Evolutionary conservation across 176 grass and related monocot species (phyloP), one percentile per base, ranked within the genome.

Genomic region (sorghum (Sorghum bicolor)): DNA sequence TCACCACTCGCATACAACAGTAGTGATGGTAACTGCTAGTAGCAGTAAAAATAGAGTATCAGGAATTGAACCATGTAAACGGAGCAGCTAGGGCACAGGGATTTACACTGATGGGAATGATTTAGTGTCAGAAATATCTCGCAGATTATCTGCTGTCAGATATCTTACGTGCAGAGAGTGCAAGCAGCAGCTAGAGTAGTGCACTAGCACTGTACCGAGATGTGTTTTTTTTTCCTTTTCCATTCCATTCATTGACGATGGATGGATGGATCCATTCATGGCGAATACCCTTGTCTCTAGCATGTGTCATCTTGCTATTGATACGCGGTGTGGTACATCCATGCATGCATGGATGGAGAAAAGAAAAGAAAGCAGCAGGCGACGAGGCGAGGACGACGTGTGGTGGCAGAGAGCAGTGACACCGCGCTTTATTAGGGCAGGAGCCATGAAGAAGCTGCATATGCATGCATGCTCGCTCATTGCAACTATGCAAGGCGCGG

Each of bases 251-350:
- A 86, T 90, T 77, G 64, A 87, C 68, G 61, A 57, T 57, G 1
- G 53, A 57, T 57, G 19, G 19, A 55, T 22, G 52, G 52, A 63
- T 13, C 25, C 25, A 63, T 63, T 63, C 60, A 63, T 63, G 60
- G 60, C 60, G 62, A 90, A 75, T 32, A 70, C 69, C 84, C 52
- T 87, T 90, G 89, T 90, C 89, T 90, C 50, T 87, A 75, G 89
- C 80, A 80, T 34, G 67, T 79, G 89, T 84, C 84, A 83, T 32
- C 12, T 80, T 87, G 80, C 28, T 80, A 68, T 87, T 80, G 37
- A 83, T 79, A 80, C 10, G 24, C 7, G 37, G 37, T 5, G 43
- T 1, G 48, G 48, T 39, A 68, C 25, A 75, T 31, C 45, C 31
- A 79, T 60, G 55, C 55, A 60, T 60, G 55, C 3, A 28, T 75